phyloP scores from a whole-genome alignment of 441 rosid species.

The Gossypium trilobum region DNA sequence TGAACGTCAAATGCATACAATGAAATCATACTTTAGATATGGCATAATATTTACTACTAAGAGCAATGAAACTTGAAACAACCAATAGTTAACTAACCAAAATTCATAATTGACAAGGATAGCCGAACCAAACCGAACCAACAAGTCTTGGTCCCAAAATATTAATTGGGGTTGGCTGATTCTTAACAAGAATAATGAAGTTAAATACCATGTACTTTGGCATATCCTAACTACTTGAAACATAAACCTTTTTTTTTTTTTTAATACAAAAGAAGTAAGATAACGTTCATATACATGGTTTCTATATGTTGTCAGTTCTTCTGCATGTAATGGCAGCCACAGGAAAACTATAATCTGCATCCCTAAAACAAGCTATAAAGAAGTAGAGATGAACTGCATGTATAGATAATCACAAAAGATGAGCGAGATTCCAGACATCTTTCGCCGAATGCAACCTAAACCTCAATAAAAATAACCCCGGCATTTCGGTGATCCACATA shows the following conservation, averaged over 20 bases:
- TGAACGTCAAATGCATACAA: not conserved
- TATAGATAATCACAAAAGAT: not conserved
- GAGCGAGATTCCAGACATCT: not conserved
- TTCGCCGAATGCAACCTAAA: not conserved
- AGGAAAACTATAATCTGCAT: not conserved
- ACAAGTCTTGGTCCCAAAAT: not conserved
- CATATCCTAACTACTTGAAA: not conserved
- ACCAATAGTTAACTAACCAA: not conserved
- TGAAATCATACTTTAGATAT: not conserved
- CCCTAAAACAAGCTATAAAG: not conserved
- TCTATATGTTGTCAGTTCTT: not conserved
- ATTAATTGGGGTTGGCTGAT: not conserved
- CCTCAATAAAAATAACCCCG: slow-evolving; percentile 37
- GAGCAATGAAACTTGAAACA: not conserved
- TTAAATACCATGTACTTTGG: not conserved
- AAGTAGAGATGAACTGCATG: not conserved
- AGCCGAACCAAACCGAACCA: not conserved
- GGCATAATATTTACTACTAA: not conserved
- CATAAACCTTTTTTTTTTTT: not conserved
- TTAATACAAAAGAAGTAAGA: not conserved
- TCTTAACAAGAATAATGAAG: not conserved
- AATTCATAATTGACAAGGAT: not conserved
- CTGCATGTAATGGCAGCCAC: not conserved
- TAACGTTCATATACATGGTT: not conserved
- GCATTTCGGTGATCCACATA: slow-evolving; percentile 52